Percentiles rank a stretch among this genome's conserved stretches.
These are phyloP conservation scores for Yamadazyma trypodendri DNA, from an alignment of 1,139 yeast species.

Conservation along the genomic window DNA sequence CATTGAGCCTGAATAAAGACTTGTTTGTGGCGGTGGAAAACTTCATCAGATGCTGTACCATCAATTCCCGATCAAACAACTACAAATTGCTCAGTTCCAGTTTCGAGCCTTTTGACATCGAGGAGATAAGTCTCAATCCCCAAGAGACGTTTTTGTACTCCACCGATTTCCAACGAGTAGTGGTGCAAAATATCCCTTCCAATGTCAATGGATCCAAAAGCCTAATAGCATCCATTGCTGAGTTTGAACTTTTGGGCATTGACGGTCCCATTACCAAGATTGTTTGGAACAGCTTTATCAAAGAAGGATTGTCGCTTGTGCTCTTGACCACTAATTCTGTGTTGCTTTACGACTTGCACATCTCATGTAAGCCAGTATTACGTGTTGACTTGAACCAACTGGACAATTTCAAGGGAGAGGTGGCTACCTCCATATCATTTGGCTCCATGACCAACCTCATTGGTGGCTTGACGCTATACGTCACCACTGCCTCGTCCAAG, in stretches of 20 bases:
- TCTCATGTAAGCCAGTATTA: conserved; percentile 27
- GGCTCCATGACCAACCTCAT: conserved; percentile 30
- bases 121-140: conserved; percentile 26
- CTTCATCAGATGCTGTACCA: conserved; percentile 28
- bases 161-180: conserved; percentile 27
- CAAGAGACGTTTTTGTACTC: conserved; percentile 34
- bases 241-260: conserved; percentile 18
- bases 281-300: conserved; percentile 33
- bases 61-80: conserved; percentile 21
- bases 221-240: conserved; percentile 14
- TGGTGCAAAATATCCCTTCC: conserved; percentile 26
- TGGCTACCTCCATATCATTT: conserved; percentile 32
- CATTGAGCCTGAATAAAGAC: conserved; percentile 24
- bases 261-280: conserved; percentile 23
- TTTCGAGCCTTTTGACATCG: conserved; percentile 18
- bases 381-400: conserved; percentile 19
- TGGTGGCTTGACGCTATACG: conserved; percentile 38
- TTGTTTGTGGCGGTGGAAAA: conserved; percentile 31
- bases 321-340: conserved; percentile 28
- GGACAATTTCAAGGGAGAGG: conserved; percentile 15
- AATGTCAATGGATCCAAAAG: conserved; percentile 11
- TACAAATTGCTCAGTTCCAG: conserved; percentile 19
- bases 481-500: conserved; percentile 23
- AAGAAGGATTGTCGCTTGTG: conserved; percentile 29
- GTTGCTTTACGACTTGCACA: conserved; percentile 28